Conservation (phyloP, 179 eudicot genomes). For the Beta lomatogona region DNA sequence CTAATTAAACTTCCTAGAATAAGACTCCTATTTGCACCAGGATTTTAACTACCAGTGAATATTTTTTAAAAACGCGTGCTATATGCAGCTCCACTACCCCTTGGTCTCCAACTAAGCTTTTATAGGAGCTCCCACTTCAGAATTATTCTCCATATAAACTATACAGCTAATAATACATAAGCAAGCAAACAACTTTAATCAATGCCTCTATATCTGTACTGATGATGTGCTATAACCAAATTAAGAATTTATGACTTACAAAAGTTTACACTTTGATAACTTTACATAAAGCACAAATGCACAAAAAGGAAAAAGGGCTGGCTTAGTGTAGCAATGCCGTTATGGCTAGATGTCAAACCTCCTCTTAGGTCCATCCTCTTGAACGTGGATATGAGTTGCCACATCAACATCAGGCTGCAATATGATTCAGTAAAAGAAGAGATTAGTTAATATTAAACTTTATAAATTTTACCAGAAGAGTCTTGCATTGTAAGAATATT, state of each 20-base stretch:
- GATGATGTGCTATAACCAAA: neutral
- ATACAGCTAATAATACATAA: too few relatives aligned
- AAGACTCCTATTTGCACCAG: too few relatives aligned
- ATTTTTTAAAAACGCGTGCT: too few relatives aligned
- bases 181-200: too few relatives aligned
- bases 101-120: too few relatives aligned
- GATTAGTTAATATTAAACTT: neutral
- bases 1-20: too few relatives aligned
- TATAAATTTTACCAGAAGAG: conserved; percentile 1
- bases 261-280: neutral
- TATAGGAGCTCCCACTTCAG: too few relatives aligned
- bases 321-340: neutral
- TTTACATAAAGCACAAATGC: neutral
- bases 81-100: too few relatives aligned
- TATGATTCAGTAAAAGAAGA: conserved; percentile 9
- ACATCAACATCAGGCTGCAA: conserved; percentile 84
- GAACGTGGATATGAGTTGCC: conserved; percentile 81
- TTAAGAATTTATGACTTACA: neutral
- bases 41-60: too few relatives aligned
- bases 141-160: too few relatives aligned
- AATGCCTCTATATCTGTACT: too few relatives aligned
- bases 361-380: conserved; percentile 91
- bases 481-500: neutral
- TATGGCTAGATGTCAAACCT: conserved; percentile 49
- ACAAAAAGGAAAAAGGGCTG: neutral